Evolutionary conservation across 2,329 filamentous ascomycete species (phyloP), one percentile per base, ranked within the genome.

Genomic region (Epichloe elymi): DNA sequence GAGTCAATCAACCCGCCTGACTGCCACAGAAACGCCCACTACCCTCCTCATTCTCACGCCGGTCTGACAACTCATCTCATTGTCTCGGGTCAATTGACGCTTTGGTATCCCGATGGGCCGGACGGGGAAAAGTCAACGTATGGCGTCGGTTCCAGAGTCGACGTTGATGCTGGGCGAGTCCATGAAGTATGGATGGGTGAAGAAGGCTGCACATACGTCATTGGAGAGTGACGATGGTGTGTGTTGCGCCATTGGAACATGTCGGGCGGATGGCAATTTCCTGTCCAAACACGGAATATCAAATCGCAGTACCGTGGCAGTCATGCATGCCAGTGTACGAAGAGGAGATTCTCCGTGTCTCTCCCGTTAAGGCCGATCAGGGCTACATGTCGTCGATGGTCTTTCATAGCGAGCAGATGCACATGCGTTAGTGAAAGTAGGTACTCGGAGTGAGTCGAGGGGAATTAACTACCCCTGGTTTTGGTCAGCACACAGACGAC

Each of bases 111-210:
- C 0, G 65, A 80, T 12, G 82, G 85, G 52, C 59, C 68, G 17
- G 64, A 67, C 30, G 69, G 75, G 0, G 70, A 68, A 55, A 85
- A 79, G 65, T 73, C 74, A 52, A 80, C 76, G 0, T 81, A 79
- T 54, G 72, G 75, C 0, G 72, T 74, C 1, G 84, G 83, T 1
- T 76, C 76, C 40, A 70, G 83, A 39, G 67, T 86, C 38, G 83
- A 87, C 60, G 81, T 88, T 3, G 80, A 82, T 33, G 80, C 82
- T 2, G 72, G 74, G 7, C 72, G 74, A 52, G 63, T 76, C 12
- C 84, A 88, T 58, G 82, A 87, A 66, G 83, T 87, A 1, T 86
- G 82, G 79, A 74, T 86, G 45, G 83, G 83, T 1, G 57, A 64
- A 1, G 68, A 76, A 53, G 84, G 84, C 0, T 87, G 84, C 63